Evolutionary conservation across 139 green algal genomes (phyloP), one percentile per base, ranked within the genome.

Genomic region (Tetradesmus lagerheimii): DNA sequence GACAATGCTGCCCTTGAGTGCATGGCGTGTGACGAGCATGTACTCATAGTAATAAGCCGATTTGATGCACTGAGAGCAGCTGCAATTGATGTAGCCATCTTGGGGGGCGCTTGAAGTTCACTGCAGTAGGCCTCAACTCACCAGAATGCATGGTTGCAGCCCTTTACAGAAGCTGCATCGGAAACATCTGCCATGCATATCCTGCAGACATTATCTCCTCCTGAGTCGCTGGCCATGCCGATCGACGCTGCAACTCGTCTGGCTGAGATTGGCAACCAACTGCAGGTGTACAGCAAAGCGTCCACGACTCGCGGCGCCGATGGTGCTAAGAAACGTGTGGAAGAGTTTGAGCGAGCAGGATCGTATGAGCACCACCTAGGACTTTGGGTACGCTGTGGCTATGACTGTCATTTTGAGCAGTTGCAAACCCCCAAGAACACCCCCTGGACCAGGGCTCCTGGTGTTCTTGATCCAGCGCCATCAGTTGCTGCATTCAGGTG

Each of bases 141-240:
- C 83, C 83, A 89, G 85, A 89, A 89, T 14, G 16, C 43, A 43
- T 89, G 85, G 5, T 25, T 37, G 85, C 85, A 89, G 18, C 71
- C 85, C 18, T 83, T 83, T 14, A 89, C 41, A 20, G 67, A 50
- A 20, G 43, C 29, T n/a, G 37, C 16, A 41, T 89, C 64, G 1
- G n/a, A 43, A 3, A 80, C 23, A 1, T 81, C 66, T 35, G 71
- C 37, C 84, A 89, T 89, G 84, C 84, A 89, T 66, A 89, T 66
- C 4, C 74, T 71, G 20, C 57, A 71, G 57, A 71, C 57, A 71
- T 31, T 71, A 23, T 71, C 57, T 6, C 31, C 57, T 8, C 25
- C 57, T 71, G 57, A n/a, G 2, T n/a, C 57, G 57, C 57, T 71
- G 8, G 23, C 57, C 57, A 71, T 71, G 57, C 20, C 25, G 47